Conservation (phyloP, 2,329 filamentous ascomycete species). For the Talaromyces piceae region DNA sequence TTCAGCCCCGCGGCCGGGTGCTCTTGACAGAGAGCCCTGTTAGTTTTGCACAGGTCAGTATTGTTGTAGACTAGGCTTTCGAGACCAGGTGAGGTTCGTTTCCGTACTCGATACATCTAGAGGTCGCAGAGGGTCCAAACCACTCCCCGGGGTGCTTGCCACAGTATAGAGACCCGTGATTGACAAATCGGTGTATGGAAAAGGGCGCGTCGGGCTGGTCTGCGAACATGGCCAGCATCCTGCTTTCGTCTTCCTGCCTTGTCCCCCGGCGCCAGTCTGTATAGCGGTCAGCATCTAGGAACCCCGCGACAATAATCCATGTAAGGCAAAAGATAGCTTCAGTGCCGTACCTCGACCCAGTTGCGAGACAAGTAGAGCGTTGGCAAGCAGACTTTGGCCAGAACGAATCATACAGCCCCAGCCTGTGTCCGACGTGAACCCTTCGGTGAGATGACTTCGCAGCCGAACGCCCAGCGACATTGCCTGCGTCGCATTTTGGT, state of each 20-base stretch:
- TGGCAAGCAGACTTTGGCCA: slow-evolving; percentile 86
- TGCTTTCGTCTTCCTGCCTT: slow-evolving; percentile 54
- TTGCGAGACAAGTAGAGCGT: slow-evolving; percentile 64
- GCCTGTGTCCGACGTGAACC: slow-evolving; percentile 87
- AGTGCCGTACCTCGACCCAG: slow-evolving; percentile 65
- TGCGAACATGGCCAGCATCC: slow-evolving; percentile 73
- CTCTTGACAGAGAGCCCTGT: slow-evolving; percentile 65
- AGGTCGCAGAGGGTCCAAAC: slow-evolving; percentile 97
- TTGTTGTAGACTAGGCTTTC: background rate
- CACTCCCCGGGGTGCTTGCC: slow-evolving; percentile 95
- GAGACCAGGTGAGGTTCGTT: background rate
- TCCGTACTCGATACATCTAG: slow-evolving; percentile 82
- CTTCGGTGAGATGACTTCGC: slow-evolving; percentile 68
- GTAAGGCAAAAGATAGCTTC: background rate
- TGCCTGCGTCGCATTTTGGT: slow-evolving; percentile 60
- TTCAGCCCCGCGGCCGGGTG: slow-evolving; percentile 56
- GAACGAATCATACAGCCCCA: slow-evolving; percentile 99
- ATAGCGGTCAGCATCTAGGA: slow-evolving; percentile 16
- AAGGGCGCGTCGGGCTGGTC: slow-evolving; percentile 82
- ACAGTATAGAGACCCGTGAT: slow-evolving; percentile 76
- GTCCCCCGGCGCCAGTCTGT: slow-evolving; percentile 69
- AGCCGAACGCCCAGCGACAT: slow-evolving; percentile 81
- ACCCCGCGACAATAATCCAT: background rate
- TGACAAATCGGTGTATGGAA: slow-evolving; percentile 90
- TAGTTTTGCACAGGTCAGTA: background rate